Evolutionary conservation across 2,329 filamentous ascomycete genomes (phyloP).

Genomic region (Fusarium fujikuroi): DNA sequence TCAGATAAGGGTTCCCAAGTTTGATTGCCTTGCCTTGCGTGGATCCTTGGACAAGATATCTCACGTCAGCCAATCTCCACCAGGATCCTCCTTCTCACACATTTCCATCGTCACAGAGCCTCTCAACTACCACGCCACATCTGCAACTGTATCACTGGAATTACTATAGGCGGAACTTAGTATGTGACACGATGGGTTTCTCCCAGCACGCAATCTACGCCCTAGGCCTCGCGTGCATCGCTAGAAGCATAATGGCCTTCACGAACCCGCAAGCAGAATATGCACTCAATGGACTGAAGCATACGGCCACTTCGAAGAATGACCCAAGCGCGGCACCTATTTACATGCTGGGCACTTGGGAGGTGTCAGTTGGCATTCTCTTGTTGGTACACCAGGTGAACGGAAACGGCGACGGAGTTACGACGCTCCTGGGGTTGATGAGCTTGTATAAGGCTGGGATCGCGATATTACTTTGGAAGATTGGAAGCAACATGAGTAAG

Average conservation of each 20-base stretch:
- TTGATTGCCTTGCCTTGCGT: neutral
- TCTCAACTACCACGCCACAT: neutral
- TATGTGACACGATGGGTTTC: neutral
- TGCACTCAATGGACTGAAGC: constrained; percentile 1
- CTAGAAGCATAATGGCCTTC: constrained; percentile 11
- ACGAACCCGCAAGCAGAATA: constrained; percentile 12
- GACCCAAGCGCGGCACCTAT: constrained; percentile 2
- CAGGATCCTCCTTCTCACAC: neutral
- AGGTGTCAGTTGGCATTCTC: neutral
- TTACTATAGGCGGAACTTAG: rapidly evolving
- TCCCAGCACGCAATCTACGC: neutral
- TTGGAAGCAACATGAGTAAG: neutral
- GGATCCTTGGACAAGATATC: neutral
- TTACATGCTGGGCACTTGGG: constrained; percentile 11
- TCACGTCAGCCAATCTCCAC: neutral
- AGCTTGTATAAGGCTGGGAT: neutral
- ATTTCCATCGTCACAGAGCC: neutral
- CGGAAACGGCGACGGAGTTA: neutral
- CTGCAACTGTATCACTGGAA: too few relatives aligned
- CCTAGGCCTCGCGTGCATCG: neutral
- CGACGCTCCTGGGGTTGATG: neutral
- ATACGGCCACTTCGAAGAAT: neutral
- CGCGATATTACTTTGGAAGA: neutral
- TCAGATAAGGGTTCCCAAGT: neutral
- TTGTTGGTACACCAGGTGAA: neutral